Conservation (phyloP, 2,329 filamentous ascomycete genomes). For the Talaromyces piceae region DNA sequence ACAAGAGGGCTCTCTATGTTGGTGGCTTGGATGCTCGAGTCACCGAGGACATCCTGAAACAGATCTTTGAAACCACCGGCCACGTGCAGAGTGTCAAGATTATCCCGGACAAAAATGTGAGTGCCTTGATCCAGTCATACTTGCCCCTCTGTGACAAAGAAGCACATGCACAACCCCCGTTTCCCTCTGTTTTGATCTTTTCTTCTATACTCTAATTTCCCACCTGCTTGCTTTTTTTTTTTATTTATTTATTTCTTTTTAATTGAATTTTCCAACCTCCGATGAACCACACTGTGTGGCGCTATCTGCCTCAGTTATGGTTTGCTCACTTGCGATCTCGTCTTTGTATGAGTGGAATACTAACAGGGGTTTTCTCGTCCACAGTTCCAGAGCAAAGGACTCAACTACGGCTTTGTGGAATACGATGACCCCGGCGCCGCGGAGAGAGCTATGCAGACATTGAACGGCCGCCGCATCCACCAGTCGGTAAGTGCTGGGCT, state of each 20-base stretch:
- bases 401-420: constrained; percentile 98
- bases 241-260: no score
- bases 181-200: neutral
- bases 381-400: constrained; percentile 72
- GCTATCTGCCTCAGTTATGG: neutral
- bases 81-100: constrained; percentile 99
- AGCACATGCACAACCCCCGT: neutral
- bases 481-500: constrained; percentile 63
- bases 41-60: constrained; percentile 89
- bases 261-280: no score
- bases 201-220: neutral
- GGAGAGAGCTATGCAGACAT: constrained; percentile 92
- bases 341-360: neutral
- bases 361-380: neutral
- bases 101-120: constrained; percentile 98
- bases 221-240: neutral
- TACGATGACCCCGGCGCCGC: constrained; percentile 96
- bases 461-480: constrained; percentile 92
- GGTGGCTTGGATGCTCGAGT: constrained; percentile 91
- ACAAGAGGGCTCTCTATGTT: constrained; percentile 95
- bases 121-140: constrained; percentile 32
- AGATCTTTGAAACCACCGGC: constrained; percentile 97
- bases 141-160: neutral
- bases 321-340: neutral
- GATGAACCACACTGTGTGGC: neutral